A percentile compares a stretch with the other conserved stretches of the same genome.
Conservation (phyloP, 306 rosid genomes). For the Quercus variabilis region DNA sequence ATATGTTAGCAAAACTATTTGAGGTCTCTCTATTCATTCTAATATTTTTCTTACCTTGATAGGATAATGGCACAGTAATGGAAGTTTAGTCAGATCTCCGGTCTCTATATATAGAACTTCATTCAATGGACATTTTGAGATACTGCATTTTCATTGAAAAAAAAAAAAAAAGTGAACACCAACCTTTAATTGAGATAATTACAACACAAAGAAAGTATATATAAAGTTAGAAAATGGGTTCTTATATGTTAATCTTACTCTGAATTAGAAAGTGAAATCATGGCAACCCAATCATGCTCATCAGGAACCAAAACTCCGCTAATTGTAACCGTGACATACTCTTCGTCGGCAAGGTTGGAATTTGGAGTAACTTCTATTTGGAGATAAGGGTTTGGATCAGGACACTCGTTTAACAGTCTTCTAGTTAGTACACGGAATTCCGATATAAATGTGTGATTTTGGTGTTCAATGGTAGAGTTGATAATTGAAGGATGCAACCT, state of each 20-base stretch:
- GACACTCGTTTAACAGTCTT: conserved; percentile 35
- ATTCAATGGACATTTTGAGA: conserved; percentile 28
- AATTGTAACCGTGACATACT: conserved; percentile 47
- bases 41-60: conserved; percentile 54
- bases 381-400: conserved; percentile 23
- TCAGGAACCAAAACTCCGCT: conserved; percentile 55
- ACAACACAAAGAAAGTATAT: not conserved
- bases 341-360: conserved; percentile 40
- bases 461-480: conserved; percentile 36
- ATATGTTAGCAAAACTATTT: too few species aligned
- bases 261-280: conserved; percentile 70
- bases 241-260: conserved; percentile 40
- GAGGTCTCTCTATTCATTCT: too few species aligned
- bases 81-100: conserved; percentile 66
- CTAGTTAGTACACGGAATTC: conserved; percentile 60
- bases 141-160: conserved; percentile 34
- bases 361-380: conserved; percentile 29
- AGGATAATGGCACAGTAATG: conserved; percentile 91
- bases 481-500: conserved; percentile 21
- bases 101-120: conserved; percentile 48
- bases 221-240: too few species aligned
- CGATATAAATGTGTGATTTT: conserved; percentile 57
- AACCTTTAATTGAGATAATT: not conserved
- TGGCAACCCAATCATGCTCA: conserved; percentile 61
- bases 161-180: not conserved